Evolutionary conservation across 2,329 filamentous ascomycete genomes (phyloP).

Genomic region (Penicillium sp.): DNA sequence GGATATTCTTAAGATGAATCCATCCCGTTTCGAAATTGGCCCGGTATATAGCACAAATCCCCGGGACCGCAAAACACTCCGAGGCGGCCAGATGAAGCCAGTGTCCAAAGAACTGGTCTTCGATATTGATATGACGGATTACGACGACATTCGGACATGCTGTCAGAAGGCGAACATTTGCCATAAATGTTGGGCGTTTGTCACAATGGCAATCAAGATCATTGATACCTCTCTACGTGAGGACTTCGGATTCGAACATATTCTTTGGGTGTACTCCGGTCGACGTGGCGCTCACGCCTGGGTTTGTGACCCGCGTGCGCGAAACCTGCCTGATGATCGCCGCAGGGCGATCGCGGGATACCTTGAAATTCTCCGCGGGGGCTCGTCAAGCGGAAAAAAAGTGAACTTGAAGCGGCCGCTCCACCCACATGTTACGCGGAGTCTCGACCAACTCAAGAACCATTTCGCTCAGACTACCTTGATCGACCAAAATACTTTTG

Average conservation of each 20-base stretch:
- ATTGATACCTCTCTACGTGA: constrained; percentile 82
- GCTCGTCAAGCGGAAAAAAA: constrained; percentile 79
- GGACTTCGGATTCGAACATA: constrained; percentile 95
- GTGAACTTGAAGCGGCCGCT: constrained; percentile 81
- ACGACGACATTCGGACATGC: constrained; percentile 94
- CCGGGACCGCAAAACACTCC: constrained; percentile 83
- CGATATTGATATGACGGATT: constrained; percentile 99
- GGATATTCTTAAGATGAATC: constrained; percentile 82
- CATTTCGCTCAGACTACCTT: constrained; percentile 85
- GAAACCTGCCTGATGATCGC: constrained; percentile 80
- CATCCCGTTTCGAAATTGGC: constrained; percentile 94
- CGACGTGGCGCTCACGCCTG: constrained; percentile 95
- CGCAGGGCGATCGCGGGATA: constrained; percentile 84
- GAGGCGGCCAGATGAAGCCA: constrained; percentile 76
- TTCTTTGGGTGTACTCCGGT: constrained; percentile 98
- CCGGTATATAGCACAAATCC: constrained; percentile 96
- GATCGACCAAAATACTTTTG: constrained; percentile 82
- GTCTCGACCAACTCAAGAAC: constrained; percentile 76
- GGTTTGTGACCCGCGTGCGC: constrained; percentile 89
- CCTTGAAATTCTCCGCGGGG: constrained; percentile 84
- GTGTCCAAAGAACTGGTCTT: constrained; percentile 93
- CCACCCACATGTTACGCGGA: constrained; percentile 85
- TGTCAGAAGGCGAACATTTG: constrained; percentile 94
- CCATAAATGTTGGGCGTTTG: constrained; percentile 91
- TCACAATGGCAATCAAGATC: constrained; percentile 96